Conservation (phyloP, 768 basidiomycete species). For the Hypholoma fasciculare region DNA sequence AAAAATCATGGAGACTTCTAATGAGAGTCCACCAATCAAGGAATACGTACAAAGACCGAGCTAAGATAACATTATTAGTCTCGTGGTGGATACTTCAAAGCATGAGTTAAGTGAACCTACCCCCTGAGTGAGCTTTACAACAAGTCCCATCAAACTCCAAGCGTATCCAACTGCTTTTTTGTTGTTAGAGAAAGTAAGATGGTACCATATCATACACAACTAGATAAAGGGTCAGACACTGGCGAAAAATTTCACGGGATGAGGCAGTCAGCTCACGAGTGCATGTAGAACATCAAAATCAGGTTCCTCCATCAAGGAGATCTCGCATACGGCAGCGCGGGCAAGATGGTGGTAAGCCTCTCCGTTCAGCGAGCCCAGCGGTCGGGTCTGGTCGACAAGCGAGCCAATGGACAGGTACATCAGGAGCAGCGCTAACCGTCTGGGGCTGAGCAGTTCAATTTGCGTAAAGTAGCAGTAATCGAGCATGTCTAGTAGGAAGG, state of each 20-base stretch:
- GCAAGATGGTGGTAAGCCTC: conserved; percentile 70
- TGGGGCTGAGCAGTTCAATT: conserved; percentile 60
- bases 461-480: conserved; percentile 67
- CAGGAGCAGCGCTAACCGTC: conserved; percentile 64
- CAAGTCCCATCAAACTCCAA: conserved; percentile 76
- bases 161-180: conserved; percentile 72
- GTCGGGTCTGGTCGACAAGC: conserved; percentile 60
- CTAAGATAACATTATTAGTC: conserved; percentile 28
- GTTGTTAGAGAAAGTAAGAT: conserved; percentile 72
- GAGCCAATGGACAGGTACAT: conserved; percentile 76
- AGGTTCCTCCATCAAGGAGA: conserved; percentile 73
- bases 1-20: background rate
- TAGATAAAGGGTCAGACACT: conserved; percentile 20
- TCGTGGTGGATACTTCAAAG: background rate
- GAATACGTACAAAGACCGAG: conserved; percentile 62
- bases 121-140: conserved; percentile 71
- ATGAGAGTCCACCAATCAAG: conserved; percentile 3
- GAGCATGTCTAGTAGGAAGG: conserved; percentile 66
- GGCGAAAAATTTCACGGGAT: too few species aligned
- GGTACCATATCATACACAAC: conserved; percentile 75
- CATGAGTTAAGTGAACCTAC: conserved; percentile 41
- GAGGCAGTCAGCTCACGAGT: conserved; percentile 37
- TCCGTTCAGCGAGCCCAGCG: conserved; percentile 56
- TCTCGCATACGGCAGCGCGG: conserved; percentile 68
- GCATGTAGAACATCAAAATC: conserved; percentile 73